These are phyloP conservation scores for Cyclostephanos tholiformis DNA, from an alignment of 108 stramenopile genomes.

Conservation along the genomic window DNA sequence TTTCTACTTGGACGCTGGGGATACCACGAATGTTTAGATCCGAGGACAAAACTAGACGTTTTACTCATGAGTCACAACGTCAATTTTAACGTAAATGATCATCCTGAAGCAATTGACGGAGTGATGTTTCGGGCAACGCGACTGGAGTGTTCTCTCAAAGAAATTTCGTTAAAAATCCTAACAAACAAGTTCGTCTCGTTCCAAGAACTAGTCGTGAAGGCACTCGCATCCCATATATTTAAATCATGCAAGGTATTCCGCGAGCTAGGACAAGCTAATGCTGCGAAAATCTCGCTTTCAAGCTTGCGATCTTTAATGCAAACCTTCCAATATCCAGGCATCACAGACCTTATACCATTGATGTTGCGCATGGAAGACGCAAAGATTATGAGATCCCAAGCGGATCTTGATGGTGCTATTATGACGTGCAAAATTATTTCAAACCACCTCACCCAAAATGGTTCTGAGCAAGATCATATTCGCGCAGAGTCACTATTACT, in stretches of 20 bases:
- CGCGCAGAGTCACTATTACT: constrained; percentile 57
- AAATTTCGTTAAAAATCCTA: constrained; percentile 35
- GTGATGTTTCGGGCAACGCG: constrained; percentile 21
- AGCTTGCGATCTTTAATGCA: constrained; percentile 41
- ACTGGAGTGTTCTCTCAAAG: constrained; percentile 39
- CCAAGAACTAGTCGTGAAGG: constrained; percentile 18
- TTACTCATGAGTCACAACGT: constrained; percentile 30
- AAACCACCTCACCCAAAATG: constrained; percentile 41
- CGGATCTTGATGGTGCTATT: constrained; percentile 64
- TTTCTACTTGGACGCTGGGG: constrained; percentile 35
- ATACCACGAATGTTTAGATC: constrained; percentile 19
- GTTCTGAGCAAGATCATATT: constrained; percentile 21
- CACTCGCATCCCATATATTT: constrained; percentile 52
- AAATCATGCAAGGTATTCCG: constrained; percentile 50
- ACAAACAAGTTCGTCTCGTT: constrained; percentile 2
- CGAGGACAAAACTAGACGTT: constrained; percentile 9
- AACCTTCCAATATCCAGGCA: constrained; percentile 20
- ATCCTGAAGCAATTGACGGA: constrained; percentile 4
- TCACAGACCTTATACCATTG: constrained; percentile 27
- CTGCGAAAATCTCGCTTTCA: constrained; percentile 41
- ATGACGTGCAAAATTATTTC: constrained; percentile 59
- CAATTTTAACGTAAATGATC: constrained; percentile 21
- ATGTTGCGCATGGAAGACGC: constrained; percentile 76
- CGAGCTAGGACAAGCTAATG: constrained; percentile 44
- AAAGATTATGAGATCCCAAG: constrained; percentile 56